Percentiles rank a stretch among this genome's conserved stretches.
phyloP scores from a whole-genome alignment of 2,329 filamentous ascomycete species.

The Talaromyces rugulosus region DNA sequence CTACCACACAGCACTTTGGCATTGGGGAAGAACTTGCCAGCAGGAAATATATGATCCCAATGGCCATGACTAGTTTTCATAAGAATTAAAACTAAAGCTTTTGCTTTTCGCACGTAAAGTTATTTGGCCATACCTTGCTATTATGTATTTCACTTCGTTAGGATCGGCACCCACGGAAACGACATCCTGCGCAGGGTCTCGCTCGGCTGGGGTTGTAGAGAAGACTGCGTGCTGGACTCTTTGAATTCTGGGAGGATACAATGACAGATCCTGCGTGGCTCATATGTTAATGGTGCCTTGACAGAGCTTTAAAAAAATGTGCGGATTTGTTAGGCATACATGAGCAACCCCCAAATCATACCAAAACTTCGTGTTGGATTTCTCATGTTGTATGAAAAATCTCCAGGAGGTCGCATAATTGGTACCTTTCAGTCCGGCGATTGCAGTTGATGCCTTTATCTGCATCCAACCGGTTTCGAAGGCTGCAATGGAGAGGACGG shows the following conservation, averaged over 20 bases:
- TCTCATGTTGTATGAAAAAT: slow-evolving; percentile 5
- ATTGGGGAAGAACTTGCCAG: background rate
- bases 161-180: slow-evolving; percentile 3
- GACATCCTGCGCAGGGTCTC: slow-evolving; percentile 5
- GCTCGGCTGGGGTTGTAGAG: background rate
- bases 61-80: background rate
- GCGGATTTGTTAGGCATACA: background rate
- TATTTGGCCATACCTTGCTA: background rate
- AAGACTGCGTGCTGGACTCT: slow-evolving; percentile 5
- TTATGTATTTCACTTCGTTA: slow-evolving; percentile 8
- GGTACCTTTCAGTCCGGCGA: background rate
- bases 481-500: slow-evolving; percentile 2
- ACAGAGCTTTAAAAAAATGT: no score
- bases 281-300: no score
- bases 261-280: background rate
- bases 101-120: no score
- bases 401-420: background rate
- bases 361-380: slow-evolving; percentile 5
- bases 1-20: slow-evolving; percentile 5
- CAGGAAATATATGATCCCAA: slow-evolving; percentile 8
- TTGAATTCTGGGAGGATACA: slow-evolving; percentile 5
- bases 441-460: slow-evolving; percentile 1
- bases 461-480: slow-evolving; percentile 7
- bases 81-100: no score
- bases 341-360: slow-evolving; percentile 6